Base-by-base conservation (phyloP, 352 stramenopile species). In the Globisporangium barbulae region DNA sequence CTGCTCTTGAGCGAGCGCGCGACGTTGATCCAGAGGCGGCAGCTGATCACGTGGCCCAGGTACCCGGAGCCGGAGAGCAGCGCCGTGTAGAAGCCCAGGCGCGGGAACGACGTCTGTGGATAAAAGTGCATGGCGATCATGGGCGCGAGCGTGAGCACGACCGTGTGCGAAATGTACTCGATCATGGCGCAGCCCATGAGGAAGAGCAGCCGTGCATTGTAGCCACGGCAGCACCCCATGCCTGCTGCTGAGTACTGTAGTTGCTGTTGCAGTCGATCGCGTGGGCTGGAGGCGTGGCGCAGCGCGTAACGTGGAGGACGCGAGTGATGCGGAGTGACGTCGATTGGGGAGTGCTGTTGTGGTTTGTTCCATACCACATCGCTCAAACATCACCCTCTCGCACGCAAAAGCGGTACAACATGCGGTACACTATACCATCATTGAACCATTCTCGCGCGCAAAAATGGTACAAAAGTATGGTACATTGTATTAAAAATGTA, bases 91-190 rank as follows among this genome's bases (percentile, higher is more conserved):
- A 93, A 90, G 19, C 82, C 84, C 3, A 93, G 42, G 47, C 80
- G 79, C 68, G 81, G 73, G 70, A 88, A 91, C 59, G 80, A 85
- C 33, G 82, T 90, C 25, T 75, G 69, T 21, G 85, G 85, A 52
- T 91, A 91, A 61, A 93, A 93, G 48, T 91, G 82, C 67, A 91
- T 67, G 53, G 73, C 82, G 55, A 93, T 73, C 78, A 91, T 88
- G 21, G 85, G 85, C 21, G 77, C 79, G 41, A 91, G 63, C 61
- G 85, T 63, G 53, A 93, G 72, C 62, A 93, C 69, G 41, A 91
- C 82, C 9, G 79, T 87, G 63, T 91, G 82, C 33, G 79, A 71
- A 19, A 89, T 75, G 56, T 91, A 91, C 63, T 93, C 85, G 68
- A 91, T 87, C 74, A 90, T 85, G 25, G 81, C 82, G 53, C 81